A percentile compares a stretch with the other conserved stretches of the same genome.
Evolutionary conservation across 2,329 filamentous ascomycete genomes (phyloP).

Genomic region (Cladophialophora psammophila): DNA sequence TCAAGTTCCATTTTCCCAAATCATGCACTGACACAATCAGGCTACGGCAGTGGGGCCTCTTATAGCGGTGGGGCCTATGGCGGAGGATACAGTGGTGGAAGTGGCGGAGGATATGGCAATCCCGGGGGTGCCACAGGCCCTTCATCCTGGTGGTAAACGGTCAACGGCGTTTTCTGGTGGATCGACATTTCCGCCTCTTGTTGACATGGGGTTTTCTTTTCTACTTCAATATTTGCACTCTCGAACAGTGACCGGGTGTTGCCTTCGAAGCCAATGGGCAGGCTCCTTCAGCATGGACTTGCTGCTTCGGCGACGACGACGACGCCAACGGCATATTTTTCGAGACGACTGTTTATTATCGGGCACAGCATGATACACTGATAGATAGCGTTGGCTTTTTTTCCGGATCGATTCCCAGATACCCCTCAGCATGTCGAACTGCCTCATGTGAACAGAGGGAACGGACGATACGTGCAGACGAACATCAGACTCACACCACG

Average conservation of each 20-base stretch:
- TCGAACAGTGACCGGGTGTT: constrained; percentile 50
- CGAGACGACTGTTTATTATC: constrained; percentile 41
- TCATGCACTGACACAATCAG: constrained; percentile 28
- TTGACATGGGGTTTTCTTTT: constrained; percentile 44
- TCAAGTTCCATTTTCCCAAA: constrained; percentile 2
- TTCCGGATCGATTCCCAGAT: constrained; percentile 55
- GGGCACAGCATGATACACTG: constrained; percentile 54
- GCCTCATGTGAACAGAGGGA: constrained; percentile 41
- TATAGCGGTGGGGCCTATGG: constrained; percentile 41
- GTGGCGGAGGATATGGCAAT: constrained; percentile 55
- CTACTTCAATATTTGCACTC: constrained; percentile 42
- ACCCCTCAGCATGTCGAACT: constrained; percentile 54
- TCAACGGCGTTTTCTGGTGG: constrained; percentile 48
- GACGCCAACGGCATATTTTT: constrained; percentile 37
- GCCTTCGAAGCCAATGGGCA: constrained; percentile 39
- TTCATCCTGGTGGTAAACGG: constrained; percentile 61
- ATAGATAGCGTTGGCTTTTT: constrained; percentile 62
- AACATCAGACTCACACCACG: constrained; percentile 33
- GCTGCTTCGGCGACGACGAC: constrained; percentile 35
- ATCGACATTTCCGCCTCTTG: constrained; percentile 49
- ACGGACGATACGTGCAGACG: constrained; percentile 39
- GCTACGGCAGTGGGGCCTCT: constrained; percentile 35
- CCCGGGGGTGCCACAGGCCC: constrained; percentile 58
- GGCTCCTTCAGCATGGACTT: constrained; percentile 30
- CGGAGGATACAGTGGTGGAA: constrained; percentile 46